A percentile compares a stretch with the other conserved stretches of the same genome.
phyloP scores from a whole-genome alignment of 495 filamentous ascomycete genomes.

The Chaetomidium leptoderma region DNA sequence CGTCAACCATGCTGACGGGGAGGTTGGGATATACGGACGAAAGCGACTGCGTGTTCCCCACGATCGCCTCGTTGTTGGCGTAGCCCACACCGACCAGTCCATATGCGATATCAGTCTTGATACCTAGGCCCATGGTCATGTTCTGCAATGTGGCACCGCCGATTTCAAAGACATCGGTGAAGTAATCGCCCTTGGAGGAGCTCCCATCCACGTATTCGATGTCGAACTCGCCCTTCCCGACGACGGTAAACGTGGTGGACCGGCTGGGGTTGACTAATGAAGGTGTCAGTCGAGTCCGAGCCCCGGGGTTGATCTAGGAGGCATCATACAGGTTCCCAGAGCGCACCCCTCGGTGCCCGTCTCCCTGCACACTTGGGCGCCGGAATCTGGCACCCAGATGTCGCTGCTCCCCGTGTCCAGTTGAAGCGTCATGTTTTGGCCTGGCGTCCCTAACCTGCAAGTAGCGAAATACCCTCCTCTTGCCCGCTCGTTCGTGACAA shows the following conservation, averaged over 20 bases:
- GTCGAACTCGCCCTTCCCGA: conserved; percentile 65
- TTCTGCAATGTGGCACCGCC: conserved; percentile 59
- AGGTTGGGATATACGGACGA: conserved; percentile 67
- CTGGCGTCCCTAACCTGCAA: conserved; percentile 65
- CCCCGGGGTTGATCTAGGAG: background rate
- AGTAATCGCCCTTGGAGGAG: conserved; percentile 74
- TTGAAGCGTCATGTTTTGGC: conserved; percentile 62
- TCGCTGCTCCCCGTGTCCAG: conserved; percentile 88
- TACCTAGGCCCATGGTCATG: conserved; percentile 83
- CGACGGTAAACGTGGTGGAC: conserved; percentile 64
- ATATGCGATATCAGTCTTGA: conserved; percentile 61
- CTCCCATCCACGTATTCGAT: conserved; percentile 86
- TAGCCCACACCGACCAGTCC: conserved; percentile 92
- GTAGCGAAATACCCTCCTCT: conserved; percentile 64
- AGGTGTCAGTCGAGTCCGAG: conserved; percentile 11
- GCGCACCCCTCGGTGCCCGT: conserved; percentile 35
- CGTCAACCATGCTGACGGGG: conserved; percentile 67
- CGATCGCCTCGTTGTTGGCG: conserved; percentile 68
- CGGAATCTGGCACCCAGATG: conserved; percentile 71
- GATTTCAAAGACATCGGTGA: conserved; percentile 69
- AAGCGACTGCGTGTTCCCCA: conserved; percentile 37
- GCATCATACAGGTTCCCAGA: conserved; percentile 46
- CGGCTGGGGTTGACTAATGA: conserved; percentile 54
- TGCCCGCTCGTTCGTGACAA: conserved; percentile 39
- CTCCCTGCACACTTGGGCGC: conserved; percentile 54